Conservation (phyloP, 371 early-diverging fungal genomes). For the Nematocida displodere region DNA sequence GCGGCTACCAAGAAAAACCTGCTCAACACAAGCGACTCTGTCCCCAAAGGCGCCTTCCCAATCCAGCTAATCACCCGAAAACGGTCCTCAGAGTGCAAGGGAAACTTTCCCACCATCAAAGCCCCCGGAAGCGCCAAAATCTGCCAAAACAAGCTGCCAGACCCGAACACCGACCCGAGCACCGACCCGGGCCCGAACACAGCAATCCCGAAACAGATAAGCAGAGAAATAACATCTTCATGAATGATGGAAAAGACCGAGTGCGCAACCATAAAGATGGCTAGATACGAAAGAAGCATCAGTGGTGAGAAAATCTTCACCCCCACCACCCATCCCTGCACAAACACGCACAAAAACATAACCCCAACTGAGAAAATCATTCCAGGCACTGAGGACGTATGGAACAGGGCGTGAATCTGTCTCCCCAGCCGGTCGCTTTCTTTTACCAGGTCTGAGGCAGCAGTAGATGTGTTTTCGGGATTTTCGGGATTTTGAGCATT, state of each 20-base stretch:
- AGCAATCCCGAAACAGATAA: neutral
- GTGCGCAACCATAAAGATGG: slow-evolving; percentile 38
- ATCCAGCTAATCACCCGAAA: slow-evolving; percentile 10
- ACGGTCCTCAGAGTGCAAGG: slow-evolving; percentile 25
- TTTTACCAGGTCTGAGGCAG: neutral
- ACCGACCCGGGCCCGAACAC: neutral
- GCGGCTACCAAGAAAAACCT: neutral
- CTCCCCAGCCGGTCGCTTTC: slow-evolving; percentile 1
- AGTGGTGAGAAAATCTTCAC: neutral
- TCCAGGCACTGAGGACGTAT: slow-evolving; percentile 16
- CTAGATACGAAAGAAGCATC: neutral
- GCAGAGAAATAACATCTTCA: slow-evolving; percentile 38
- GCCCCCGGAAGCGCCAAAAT: neutral
- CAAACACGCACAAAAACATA: neutral
- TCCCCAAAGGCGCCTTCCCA: slow-evolving; percentile 5
- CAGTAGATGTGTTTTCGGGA: too few relatives aligned
- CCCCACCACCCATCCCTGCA: neutral
- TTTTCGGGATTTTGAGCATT: neutral
- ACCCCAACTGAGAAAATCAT: too few relatives aligned
- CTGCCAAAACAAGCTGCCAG: neutral
- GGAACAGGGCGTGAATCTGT: slow-evolving; percentile 7
- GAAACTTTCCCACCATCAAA: slow-evolving; percentile 16
- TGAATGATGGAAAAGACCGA: slow-evolving; percentile 43
- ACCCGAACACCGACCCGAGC: too few relatives aligned
- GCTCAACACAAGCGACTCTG: neutral